Evolutionary conservation across 177 flowering plant genomes (phyloP).

Genomic region (Vitis hybrid): DNA sequence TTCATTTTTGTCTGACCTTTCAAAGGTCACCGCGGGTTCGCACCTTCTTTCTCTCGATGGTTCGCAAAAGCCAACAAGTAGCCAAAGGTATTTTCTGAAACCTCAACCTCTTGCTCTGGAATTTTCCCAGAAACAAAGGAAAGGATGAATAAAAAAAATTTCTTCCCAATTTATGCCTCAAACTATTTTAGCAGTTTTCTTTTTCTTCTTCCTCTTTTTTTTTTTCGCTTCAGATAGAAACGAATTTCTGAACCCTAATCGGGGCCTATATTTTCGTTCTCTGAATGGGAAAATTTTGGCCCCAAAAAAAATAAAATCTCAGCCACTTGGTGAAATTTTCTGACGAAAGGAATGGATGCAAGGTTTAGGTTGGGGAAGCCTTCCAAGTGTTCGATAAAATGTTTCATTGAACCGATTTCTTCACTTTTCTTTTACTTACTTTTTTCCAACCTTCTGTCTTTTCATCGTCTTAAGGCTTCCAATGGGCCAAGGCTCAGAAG

Average conservation of each 20-base stretch:
- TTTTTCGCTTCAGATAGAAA: not conserved
- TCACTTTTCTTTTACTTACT: not conserved
- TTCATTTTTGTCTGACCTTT: too few species aligned
- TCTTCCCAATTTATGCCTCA: too few species aligned
- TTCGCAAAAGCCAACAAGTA: constrained; percentile 38
- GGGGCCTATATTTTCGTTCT: not conserved
- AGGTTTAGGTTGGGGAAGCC: constrained; percentile 1
- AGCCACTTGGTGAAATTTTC: not conserved
- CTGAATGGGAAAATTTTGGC: too few species aligned
- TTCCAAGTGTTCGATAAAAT: constrained; percentile 43
- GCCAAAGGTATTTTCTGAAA: constrained; percentile 34
- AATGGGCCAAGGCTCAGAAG: constrained; percentile 34
- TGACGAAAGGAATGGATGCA: not conserved
- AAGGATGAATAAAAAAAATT: too few species aligned
- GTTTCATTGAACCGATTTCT: constrained; percentile 13
- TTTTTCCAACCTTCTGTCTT: not conserved
- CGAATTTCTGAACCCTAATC: not conserved
- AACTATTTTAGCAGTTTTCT: too few species aligned
- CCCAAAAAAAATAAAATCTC: too few species aligned
- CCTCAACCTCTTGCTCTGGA: not conserved
- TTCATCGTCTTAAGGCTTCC: constrained; percentile 23
- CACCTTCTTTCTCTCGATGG: constrained; percentile 22
- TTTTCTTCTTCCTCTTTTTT: not conserved
- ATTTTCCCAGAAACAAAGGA: too few species aligned
- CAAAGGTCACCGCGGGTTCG: too few species aligned